phyloP scores from a whole-genome alignment of 192 early-diverging fungal genomes.

The Entophlyctis helioformis region DNA sequence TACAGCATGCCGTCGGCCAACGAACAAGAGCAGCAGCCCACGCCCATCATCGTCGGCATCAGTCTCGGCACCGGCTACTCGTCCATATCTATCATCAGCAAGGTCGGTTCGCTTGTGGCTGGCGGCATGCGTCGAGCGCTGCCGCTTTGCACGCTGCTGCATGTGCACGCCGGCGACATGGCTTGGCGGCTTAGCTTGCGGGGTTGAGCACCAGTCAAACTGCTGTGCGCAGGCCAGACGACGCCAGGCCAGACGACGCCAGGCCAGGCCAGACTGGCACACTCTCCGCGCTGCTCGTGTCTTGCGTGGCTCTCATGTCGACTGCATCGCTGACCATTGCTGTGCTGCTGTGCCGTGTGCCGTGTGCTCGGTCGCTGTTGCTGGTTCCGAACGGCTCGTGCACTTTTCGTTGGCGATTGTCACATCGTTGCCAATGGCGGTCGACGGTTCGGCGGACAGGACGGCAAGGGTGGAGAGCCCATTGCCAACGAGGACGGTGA shows the following conservation, averaged over 20 bases:
- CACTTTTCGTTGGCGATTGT: background rate
- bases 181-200: no score
- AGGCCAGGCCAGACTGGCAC: no score
- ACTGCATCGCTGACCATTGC: no score
- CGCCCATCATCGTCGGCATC: conserved; percentile 45
- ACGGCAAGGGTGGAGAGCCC: conserved; percentile 61
- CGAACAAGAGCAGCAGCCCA: conserved; percentile 29
- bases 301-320: no score
- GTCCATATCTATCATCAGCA: conserved; percentile 65
- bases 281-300: no score
- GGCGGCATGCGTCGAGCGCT: background rate
- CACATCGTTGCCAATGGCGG: background rate
- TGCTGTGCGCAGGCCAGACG: no score
- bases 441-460: no score
- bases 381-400: background rate
- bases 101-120: conserved; percentile 23
- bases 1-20: no score
- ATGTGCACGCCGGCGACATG: no score
- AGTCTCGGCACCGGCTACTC: conserved; percentile 69
- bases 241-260: no score
- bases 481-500: conserved; percentile 99
- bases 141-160: no score
- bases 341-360: background rate
- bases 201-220: no score
- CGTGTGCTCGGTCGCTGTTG: background rate